Base-by-base conservation (phyloP, 371 early-diverging fungal genomes). In the Zopfochytrium polystomum region DNA sequence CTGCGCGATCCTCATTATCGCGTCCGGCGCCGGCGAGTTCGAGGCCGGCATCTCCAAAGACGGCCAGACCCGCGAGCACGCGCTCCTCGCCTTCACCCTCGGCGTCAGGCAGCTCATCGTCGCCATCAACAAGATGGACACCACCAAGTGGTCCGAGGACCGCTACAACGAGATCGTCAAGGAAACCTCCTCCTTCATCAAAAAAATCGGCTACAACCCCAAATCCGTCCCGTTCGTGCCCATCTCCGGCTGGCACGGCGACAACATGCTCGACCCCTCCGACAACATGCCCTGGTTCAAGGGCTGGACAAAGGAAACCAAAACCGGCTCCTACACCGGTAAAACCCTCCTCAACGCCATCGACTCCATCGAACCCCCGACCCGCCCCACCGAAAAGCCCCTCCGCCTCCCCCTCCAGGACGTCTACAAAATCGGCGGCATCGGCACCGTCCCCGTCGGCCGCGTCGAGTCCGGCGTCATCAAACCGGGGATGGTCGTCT, bases 11-110 rank as follows among this genome's bases (percentile, higher is more conserved):
- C 69, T 99, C 64, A 91, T 98, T 65, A 90, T 98, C 76, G 91
- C 93, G 73, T 91, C 90, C 70, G 87, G 87, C 77, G 80, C 76
- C 66, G 95, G 94, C 85, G 98, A 97, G 84, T 98, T 98, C 88
- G 77, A 76, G 56, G 91, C 95, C 77, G 98, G 96, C 90, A 93
- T 93, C 76, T 91, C 92, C 87, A 92, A 92, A 86, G 93, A 92
- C 74, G 99, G 99, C 67, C 98, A 98, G 83, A 99, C 99, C 80
- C 93, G 97, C 84, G 97, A 99, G 85, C 99, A 98, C 90, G 94
- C 98, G 66, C 87, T 95, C 69, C 88, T 99, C 55, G 93, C 96
- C 63, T 90, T 85, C 90, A 91, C 92, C 80, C 89, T 94, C 65
- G 95, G 95, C 87, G 95, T 96, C 80, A 88, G 83, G 78, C 94